Base-by-base conservation (phyloP, 306 rosid species). In the Vicia villosa region DNA sequence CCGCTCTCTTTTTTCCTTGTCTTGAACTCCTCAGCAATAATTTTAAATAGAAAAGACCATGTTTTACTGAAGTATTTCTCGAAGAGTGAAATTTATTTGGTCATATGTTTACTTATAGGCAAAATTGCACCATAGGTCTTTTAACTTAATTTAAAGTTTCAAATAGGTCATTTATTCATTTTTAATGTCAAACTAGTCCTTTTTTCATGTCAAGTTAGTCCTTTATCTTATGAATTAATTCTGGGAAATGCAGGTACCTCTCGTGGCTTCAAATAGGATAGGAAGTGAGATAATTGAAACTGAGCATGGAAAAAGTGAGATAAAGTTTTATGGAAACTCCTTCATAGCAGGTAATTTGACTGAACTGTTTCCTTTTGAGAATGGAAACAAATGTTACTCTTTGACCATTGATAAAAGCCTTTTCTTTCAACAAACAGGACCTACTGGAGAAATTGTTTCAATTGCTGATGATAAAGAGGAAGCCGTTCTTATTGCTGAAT, bases 211-310 rank as follows among this genome's bases (percentile, higher is more conserved):
- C 47, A 42, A 42, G 47, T 42, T 11, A 42, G 47, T 42, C 6
- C 17, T 43, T 13, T 11, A 32, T 12, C 52, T 14, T n/a, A 19
- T 66, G 15, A 46, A 45, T 45, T 73, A 21, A 75, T 63, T 66
- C 50, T 81, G 72, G 42, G 73, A 67, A 80, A 66, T 80, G 54
- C 88, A 94, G 97, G 98, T 94, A 66, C 97, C 97, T 68, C 66
- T 94, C 57, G 97, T 94, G 68, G 89, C 95, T 82, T 90, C 98
- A 70, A 94, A 94, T 75, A 88, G 96, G 84, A 84, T 87, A 60
- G 98, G 98, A 56, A 87, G 79, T 74, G 97, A 90, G 91, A 66
- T 80, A 58, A 87, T 90, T 51, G 92, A 88, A 79, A 94, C 97
- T 11, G 92, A 84, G 78, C 95, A 88, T 80, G 98, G 98, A 21